Percentiles rank a stretch among this genome's conserved stretches.
Conservation (phyloP, 2,329 filamentous ascomycete genomes). For the Arthroderma sp. region DNA sequence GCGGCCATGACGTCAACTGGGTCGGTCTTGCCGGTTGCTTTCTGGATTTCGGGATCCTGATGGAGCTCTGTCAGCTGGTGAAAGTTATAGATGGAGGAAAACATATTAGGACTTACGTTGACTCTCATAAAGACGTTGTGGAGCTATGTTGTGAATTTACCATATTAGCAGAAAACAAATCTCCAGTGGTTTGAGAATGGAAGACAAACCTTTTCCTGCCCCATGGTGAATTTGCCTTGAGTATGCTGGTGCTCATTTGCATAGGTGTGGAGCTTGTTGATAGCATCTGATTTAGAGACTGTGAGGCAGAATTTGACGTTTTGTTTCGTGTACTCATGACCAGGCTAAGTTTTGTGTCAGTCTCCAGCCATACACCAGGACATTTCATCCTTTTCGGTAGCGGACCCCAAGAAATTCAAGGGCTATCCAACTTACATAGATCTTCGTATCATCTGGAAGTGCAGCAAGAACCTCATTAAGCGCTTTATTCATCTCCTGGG, state of each 20-base stretch:
- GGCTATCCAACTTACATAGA: slow-evolving; percentile 68
- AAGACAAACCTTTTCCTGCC: slow-evolving; percentile 69
- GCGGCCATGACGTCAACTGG: slow-evolving; percentile 74
- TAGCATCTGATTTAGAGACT: slow-evolving; percentile 59
- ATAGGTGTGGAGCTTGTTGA: slow-evolving; percentile 65
- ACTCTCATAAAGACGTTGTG: slow-evolving; percentile 97
- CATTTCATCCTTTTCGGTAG: background rate
- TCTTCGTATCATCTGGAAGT: slow-evolving; percentile 78
- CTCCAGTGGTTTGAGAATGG: background rate
- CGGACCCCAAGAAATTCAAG: background rate
- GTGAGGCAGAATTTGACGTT: slow-evolving; percentile 81
- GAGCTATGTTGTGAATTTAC: slow-evolving; percentile 39
- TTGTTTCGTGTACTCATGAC: slow-evolving; percentile 95
- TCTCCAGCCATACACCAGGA: background rate
- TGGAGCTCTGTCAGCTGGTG: background rate
- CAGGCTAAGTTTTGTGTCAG: slow-evolving; percentile 46
- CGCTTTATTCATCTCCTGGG: slow-evolving; percentile 83
- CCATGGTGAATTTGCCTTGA: slow-evolving; percentile 92
- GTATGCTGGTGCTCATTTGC: slow-evolving; percentile 72
- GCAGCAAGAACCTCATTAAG: slow-evolving; percentile 71
- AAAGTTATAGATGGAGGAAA: background rate
- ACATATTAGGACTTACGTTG: slow-evolving; percentile 42
- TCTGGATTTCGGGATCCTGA: slow-evolving; percentile 70
- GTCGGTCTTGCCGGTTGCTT: slow-evolving; percentile 66
- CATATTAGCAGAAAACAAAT: background rate